phyloP scores from a whole-genome alignment of 2,329 filamentous ascomycete species.

The Fusarium nodosum region DNA sequence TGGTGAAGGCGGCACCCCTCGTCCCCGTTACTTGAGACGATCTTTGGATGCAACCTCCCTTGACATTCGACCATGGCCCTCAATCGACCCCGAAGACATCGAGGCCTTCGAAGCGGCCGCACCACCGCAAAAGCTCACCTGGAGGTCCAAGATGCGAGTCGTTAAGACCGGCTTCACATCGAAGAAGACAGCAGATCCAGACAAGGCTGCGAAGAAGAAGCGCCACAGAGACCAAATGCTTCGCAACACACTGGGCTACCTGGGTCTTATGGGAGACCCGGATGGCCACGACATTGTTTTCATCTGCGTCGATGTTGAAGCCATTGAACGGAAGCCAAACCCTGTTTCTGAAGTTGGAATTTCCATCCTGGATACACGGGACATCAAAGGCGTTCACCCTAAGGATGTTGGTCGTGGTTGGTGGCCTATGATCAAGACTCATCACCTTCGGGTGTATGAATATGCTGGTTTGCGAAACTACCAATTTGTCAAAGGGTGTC shows the following conservation, averaged over 20 bases:
- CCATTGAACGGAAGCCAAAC: slow-evolving; percentile 75
- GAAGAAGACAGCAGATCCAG: slow-evolving; percentile 55
- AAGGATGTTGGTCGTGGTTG: slow-evolving; percentile 75
- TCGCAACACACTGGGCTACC: slow-evolving; percentile 75
- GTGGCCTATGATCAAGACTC: slow-evolving; percentile 74
- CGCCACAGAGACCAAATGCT: slow-evolving; percentile 67
- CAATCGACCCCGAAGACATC: slow-evolving; percentile 56
- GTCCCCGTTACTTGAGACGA: slow-evolving; percentile 76
- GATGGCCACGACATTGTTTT: slow-evolving; percentile 65
- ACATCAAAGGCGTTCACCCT: slow-evolving; percentile 67
- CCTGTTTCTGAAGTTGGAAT: slow-evolving; percentile 89
- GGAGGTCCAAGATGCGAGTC: slow-evolving; percentile 43
- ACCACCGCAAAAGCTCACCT: slow-evolving; percentile 25
- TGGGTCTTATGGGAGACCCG: slow-evolving; percentile 67
- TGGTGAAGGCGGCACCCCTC: slow-evolving; percentile 68
- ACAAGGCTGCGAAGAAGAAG: slow-evolving; percentile 65
- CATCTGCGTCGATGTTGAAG: slow-evolving; percentile 85
- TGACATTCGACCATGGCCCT: slow-evolving; percentile 53
- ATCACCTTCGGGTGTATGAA: slow-evolving; percentile 84
- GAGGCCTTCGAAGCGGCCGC: slow-evolving; percentile 49
- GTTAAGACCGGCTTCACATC: slow-evolving; percentile 37
- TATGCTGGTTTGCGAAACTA: slow-evolving; percentile 74
- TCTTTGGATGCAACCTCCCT: slow-evolving; percentile 59
- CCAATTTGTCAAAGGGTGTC: slow-evolving; percentile 78
- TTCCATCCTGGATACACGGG: slow-evolving; percentile 79